Conservation (phyloP, 2,329 filamentous ascomycete genomes). For the Hypoxylon sp. region DNA sequence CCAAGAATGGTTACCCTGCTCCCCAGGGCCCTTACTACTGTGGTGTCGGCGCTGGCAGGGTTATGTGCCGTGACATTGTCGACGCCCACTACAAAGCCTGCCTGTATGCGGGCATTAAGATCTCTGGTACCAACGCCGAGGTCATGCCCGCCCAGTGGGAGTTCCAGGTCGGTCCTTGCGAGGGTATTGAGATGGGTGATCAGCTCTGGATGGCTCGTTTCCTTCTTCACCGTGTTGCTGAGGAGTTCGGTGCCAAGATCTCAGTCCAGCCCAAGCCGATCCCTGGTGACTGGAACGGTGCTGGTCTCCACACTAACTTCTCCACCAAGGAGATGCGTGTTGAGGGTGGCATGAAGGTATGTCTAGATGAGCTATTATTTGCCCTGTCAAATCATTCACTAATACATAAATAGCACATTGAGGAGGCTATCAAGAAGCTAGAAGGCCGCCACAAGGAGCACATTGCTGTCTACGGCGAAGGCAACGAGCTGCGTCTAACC, state of each 20-base stretch:
- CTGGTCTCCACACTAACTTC: conserved; percentile 86
- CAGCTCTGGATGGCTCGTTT: conserved; percentile 95
- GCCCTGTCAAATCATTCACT: conserved; percentile 5
- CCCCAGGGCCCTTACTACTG: conserved; percentile 98
- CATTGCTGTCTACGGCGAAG: conserved; percentile 95
- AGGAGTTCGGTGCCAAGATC: conserved; percentile 97
- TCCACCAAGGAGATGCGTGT: conserved; percentile 89
- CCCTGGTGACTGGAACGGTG: conserved; percentile 96
- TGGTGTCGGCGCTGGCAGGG: conserved; percentile 96
- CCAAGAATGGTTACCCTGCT: conserved; percentile 85
- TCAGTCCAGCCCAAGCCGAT: conserved; percentile 97
- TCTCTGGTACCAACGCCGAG: conserved; percentile 98
- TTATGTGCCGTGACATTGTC: conserved; percentile 97
- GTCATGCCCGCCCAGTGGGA: conserved; percentile 99
- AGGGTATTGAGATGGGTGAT: conserved; percentile 92
- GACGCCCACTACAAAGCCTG: conserved; percentile 90
- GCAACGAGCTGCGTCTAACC: conserved; percentile 94
- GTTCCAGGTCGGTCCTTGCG: conserved; percentile 94
- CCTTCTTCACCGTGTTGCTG: conserved; percentile 89
- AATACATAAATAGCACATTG: conserved; percentile 67
- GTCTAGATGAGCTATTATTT: background rate
- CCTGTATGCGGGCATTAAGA: conserved; percentile 89
- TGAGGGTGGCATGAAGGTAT: conserved; percentile 91
- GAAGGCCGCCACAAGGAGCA: conserved; percentile 83
- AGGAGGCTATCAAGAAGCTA: conserved; percentile 86